phyloP scores from a whole-genome alignment of 768 basidiomycete genomes.

The Gloeopeniophorella convolvens region DNA sequence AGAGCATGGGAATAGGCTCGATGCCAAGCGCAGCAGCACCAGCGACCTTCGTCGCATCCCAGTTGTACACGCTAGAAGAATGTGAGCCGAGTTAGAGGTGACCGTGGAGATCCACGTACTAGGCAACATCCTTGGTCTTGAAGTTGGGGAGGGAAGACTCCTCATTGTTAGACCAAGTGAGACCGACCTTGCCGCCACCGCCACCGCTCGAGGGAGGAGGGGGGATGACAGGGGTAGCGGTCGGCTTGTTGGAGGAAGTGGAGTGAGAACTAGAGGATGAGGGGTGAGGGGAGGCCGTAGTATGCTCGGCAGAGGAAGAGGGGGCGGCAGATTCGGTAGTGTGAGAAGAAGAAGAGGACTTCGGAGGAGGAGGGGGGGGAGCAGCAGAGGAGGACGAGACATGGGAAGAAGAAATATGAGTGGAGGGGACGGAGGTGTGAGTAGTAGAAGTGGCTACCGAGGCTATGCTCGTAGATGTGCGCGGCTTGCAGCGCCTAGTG shows the following conservation, averaged over 20 bases:
- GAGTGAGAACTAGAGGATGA: slow-evolving; percentile 23
- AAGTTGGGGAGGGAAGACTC: slow-evolving; percentile 42
- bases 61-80: slow-evolving; percentile 48
- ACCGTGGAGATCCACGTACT: slow-evolving; percentile 36
- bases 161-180: slow-evolving; percentile 61
- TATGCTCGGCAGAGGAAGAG: slow-evolving; percentile 14
- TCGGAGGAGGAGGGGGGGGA: slow-evolving; percentile 8
- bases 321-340: slow-evolving; percentile 19
- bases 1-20: slow-evolving; percentile 59
- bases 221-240: slow-evolving; percentile 2
- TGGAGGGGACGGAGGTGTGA: no score
- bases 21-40: slow-evolving; percentile 40
- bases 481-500: slow-evolving; percentile 51
- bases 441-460: no score
- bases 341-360: no score
- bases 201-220: slow-evolving; percentile 2
- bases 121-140: slow-evolving; percentile 29
- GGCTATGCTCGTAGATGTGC: slow-evolving; percentile 25
- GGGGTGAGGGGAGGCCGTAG: slow-evolving; percentile 1
- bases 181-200: slow-evolving; percentile 42
- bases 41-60: slow-evolving; percentile 50
- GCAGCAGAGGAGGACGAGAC: no score
- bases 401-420: no score
- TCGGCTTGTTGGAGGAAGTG: slow-evolving; percentile 10
- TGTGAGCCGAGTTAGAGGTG: background rate